Evolutionary conservation across 1,139 yeast species (phyloP).

Genomic region (Suhomyces terraborum): DNA sequence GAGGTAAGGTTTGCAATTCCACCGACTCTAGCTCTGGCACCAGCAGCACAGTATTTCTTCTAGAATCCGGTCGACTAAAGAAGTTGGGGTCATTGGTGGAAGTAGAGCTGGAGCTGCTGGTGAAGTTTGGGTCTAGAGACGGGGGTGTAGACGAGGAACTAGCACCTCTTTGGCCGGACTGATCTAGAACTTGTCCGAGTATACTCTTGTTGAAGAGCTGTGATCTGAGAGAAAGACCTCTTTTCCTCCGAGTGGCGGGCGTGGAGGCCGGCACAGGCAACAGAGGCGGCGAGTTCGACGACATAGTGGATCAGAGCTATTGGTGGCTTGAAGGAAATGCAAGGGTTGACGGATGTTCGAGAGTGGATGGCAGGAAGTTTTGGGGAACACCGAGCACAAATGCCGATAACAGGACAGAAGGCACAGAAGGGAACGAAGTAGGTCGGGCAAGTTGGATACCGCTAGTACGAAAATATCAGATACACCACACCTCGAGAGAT

Average conservation of each 20-base stretch:
- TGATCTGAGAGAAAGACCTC: slow-evolving; percentile 75
- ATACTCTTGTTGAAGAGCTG: slow-evolving; percentile 64
- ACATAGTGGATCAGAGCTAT: no score
- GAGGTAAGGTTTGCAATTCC: slow-evolving; percentile 12
- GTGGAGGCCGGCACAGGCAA: slow-evolving; percentile 17
- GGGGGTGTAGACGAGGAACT: not conserved
- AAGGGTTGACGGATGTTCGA: no score
- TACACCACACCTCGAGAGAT: no score
- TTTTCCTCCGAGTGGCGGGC: slow-evolving; percentile 48
- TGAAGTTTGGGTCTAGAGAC: not conserved
- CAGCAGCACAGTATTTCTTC: slow-evolving; percentile 3
- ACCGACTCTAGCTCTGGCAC: slow-evolving; percentile 12
- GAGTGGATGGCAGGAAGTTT: no score
- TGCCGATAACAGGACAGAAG: no score
- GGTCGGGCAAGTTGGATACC: no score
- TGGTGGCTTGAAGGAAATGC: no score
- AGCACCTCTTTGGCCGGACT: not conserved
- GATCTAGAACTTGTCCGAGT: slow-evolving; percentile 13
- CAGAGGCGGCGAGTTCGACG: slow-evolving; percentile 2
- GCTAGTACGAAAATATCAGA: no score
- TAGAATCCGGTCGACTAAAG: slow-evolving; percentile 2
- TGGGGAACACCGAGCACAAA: no score
- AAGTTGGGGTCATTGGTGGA: not conserved
- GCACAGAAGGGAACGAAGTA: no score
- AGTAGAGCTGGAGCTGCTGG: not conserved